Evolutionary conservation across 495 filamentous ascomycete genomes (phyloP), one percentile per base, ranked within the genome.

Genomic region (Tetracladium setigerum): DNA sequence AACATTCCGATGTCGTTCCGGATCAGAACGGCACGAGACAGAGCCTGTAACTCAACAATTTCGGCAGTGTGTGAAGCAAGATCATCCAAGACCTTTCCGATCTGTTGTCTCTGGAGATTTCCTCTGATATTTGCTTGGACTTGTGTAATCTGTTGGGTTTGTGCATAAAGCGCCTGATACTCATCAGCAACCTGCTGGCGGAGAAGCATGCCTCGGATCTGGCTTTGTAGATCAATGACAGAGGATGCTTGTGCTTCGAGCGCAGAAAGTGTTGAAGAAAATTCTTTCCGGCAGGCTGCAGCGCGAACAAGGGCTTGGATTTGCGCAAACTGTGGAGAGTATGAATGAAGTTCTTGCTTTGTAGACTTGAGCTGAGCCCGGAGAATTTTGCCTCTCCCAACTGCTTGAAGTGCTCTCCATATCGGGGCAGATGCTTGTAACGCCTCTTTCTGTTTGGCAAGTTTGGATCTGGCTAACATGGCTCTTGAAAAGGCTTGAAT

Each of bases 61-160:
- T 83, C 77, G 10, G 66, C 59, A 13, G 70, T 70, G 44, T 83
- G 73, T 8, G 69, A 66, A 40, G 74, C 53, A 12, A 91, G 70
- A 33, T 81, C 74, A 14, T 74, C 72, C 7, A 83, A 63, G 24
- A 84, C 58, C 1, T 64, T 60, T 39, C 57, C 59, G 19, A 75
- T 70, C n/a, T 67, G 50, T 41, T 77, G 62, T 38, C 86, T 71
- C 47, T 68, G 68, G 8, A 79, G 60, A 41, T 63, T 72, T 1
- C 86, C 89, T 36, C 92, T 79, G 36, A 75, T 71, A 22, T 76
- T 70, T 9, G 84, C 76, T 62, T 99, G 92, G 8, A 95, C 69
- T 9, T 73, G 62, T 8, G 68, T 73, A 49, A 95, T 79, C 4
- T 65, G 58, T 2, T 66, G 48, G 9, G 73, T 71, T 49, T 92